A percentile compares a stretch with the other conserved stretches of the same genome.
Evolutionary conservation across 2,329 filamentous ascomycete genomes (phyloP).

Genomic region (Lachnellula hyalina): DNA sequence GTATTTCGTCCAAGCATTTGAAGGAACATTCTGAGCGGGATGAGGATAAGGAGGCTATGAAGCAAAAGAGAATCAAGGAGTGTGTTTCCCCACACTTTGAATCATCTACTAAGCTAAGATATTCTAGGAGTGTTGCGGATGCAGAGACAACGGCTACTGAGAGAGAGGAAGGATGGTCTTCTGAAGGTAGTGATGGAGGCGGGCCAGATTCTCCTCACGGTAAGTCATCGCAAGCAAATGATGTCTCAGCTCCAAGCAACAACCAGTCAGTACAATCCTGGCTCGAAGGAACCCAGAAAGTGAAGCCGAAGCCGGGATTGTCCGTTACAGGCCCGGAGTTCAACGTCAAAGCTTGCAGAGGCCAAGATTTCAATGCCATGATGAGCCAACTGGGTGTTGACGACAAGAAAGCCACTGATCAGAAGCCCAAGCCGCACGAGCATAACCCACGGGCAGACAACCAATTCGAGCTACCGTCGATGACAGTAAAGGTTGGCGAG

Average conservation of each 20-base stretch:
- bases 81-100: constrained; percentile 4
- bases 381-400: neutral
- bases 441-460: neutral
- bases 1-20: constrained; percentile 43
- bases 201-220: constrained; percentile 2
- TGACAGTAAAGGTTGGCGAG: neutral
- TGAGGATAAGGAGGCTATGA: constrained; percentile 13
- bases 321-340: neutral
- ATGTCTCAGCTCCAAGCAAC: neutral
- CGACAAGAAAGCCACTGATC: neutral
- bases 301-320: neutral
- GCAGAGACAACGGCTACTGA: constrained; percentile 8
- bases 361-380: neutral
- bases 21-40: constrained; percentile 9
- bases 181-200: constrained; percentile 24
- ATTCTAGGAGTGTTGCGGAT: constrained; percentile 11
- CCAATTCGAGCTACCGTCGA: neutral
- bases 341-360: neutral
- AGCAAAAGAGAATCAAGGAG: constrained; percentile 15
- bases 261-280: neutral
- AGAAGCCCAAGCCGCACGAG: neutral
- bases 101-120: neutral
- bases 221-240: neutral
- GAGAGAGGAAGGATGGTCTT: constrained; percentile 22
- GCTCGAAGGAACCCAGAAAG: neutral